Evolutionary conservation across 192 early-diverging fungal species (phyloP), one percentile per base, ranked within the genome.

Genomic region (Umbelopsis sp.): DNA sequence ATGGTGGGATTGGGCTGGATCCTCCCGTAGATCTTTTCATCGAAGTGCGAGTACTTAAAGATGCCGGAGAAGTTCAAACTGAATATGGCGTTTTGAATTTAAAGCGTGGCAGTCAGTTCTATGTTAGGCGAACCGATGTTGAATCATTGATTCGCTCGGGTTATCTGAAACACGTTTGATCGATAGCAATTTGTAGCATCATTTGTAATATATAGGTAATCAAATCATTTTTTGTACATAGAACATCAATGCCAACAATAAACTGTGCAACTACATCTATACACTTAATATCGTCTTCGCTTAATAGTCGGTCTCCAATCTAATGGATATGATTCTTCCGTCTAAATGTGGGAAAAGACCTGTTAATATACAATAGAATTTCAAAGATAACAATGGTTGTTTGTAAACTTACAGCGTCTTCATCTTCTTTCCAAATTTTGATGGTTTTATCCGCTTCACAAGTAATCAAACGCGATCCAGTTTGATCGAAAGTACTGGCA

Each of bases 391-490:
- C 13, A n/a, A 45, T n/a, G n/a, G n/a, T 21, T 21, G 27, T 41
- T 25, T 52, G 67, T 2, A 12, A 35, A 61, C 78, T 49, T 79
- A 87, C 82, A 16, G 94, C 93, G 50, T 88, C 84, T 47, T 91
- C 89, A 69, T 96, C 93, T 72, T 96, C 93, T 66, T 90, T 92
- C 88, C 92, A 98, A 58, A 99, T 95, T 84, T 99, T 99, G 80
- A 99, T 95, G 1, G 95, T 95, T 82, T 99, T 99, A 79, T 99
- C 98, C 0, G 96, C 97, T 78, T 98, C 98, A 71, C 98, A 94
- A 2, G 98, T 99, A 70, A 99, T 94, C 52, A 99, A 82, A 46
- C 98, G 91, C 64, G 92, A 86, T 1, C 98, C 97, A 20, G 97
- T 95, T 53, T 88, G 88, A 74, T 99, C 98, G 89, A 99, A 99